phyloP scores from a whole-genome alignment of 139 green algal species.

The Micromonas pusilla region DNA sequence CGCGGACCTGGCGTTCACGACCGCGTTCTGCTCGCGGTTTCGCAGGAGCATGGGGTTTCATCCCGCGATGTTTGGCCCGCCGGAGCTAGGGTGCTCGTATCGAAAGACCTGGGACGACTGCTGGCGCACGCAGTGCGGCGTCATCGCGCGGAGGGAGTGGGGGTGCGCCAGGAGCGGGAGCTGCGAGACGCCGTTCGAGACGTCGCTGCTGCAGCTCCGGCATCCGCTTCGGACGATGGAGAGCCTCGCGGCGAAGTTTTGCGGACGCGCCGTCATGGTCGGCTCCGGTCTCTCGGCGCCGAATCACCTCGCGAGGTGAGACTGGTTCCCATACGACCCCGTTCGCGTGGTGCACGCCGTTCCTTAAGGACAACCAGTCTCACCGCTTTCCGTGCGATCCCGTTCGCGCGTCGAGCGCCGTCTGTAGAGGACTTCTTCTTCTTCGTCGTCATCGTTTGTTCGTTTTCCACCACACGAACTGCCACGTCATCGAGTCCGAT shows the following conservation, averaged over 20 bases:
- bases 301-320: too few relatives aligned
- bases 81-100: background rate
- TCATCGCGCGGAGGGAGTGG: background rate
- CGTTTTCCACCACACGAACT: too few relatives aligned
- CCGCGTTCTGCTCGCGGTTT: background rate
- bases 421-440: too few relatives aligned
- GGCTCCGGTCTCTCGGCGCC: background rate
- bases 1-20: background rate
- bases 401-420: too few relatives aligned
- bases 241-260: background rate
- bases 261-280: background rate
- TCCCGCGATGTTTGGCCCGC: background rate
- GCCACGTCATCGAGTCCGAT: too few relatives aligned
- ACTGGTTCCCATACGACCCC: too few relatives aligned
- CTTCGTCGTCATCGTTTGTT: too few relatives aligned
- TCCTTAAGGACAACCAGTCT: too few relatives aligned
- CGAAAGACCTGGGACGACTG: background rate
- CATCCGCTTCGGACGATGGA: constrained; percentile 4
- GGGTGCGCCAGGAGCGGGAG: constrained; percentile 1
- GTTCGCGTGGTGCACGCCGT: too few relatives aligned
- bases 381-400: too few relatives aligned
- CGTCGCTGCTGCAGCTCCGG: constrained; percentile 11
- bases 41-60: background rate
- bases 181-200: constrained; percentile 1
- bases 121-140: constrained; percentile 9